These are phyloP conservation scores for Penicillium sp. DNA, from an alignment of 2,329 filamentous ascomycete genomes.

Conservation along the genomic window DNA sequence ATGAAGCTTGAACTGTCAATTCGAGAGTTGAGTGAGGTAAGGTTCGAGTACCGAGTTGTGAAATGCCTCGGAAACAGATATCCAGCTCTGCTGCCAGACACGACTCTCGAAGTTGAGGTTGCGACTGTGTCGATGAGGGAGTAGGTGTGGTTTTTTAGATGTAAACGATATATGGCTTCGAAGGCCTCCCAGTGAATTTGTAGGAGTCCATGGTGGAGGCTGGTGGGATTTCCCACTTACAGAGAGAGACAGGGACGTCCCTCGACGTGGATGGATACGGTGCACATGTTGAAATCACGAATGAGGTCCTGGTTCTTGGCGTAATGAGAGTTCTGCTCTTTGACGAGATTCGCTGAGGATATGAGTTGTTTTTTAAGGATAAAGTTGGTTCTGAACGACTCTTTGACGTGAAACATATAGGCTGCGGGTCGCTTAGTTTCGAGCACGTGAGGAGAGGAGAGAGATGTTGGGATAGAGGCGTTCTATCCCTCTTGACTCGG, in stretches of 20 bases:
- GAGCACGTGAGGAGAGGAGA: background rate
- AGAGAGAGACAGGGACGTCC: constrained; percentile 32
- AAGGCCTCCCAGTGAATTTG: constrained; percentile 35
- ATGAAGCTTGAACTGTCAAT: background rate
- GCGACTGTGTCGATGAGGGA: constrained; percentile 14
- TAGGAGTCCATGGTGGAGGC: constrained; percentile 38
- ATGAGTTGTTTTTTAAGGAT: constrained; percentile 15
- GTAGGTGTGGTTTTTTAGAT: constrained; percentile 18
- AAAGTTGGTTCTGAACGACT: constrained; percentile 17
- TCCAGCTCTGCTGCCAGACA: constrained; percentile 8
- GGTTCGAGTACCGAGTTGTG: background rate
- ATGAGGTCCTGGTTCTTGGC: constrained; percentile 16
- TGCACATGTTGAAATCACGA: constrained; percentile 32
- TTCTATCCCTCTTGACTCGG: constrained; percentile 10
- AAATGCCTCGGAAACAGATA: background rate
- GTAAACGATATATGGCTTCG: constrained; percentile 33
- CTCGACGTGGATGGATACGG: constrained; percentile 28
- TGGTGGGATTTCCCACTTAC: constrained; percentile 31
- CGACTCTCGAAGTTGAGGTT: background rate
- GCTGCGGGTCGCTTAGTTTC: constrained; percentile 11
- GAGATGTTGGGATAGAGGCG: constrained; percentile 17
- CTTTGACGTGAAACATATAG: constrained; percentile 30
- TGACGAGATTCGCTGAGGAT: constrained; percentile 1
- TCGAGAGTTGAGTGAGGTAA: background rate
- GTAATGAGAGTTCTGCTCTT: constrained; percentile 5